Percentiles rank a stretch among this genome's conserved stretches.
Conservation (phyloP, 352 stramenopile genomes). For the Pythium grandisporangium region DNA sequence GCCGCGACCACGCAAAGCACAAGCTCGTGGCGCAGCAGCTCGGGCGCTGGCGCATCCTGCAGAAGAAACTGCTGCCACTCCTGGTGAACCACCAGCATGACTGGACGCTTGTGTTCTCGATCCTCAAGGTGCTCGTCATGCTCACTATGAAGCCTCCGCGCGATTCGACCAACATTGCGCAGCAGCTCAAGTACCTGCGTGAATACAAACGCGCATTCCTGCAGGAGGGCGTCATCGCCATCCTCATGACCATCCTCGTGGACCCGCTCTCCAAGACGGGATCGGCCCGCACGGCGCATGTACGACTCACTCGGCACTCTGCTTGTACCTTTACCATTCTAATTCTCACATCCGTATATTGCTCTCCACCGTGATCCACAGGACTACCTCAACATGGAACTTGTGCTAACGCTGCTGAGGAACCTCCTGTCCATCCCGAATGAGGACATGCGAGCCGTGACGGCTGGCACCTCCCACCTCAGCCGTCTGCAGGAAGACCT, state of each 20-base stretch:
- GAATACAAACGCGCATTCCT: slow-evolving; percentile 86
- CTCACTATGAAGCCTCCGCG: slow-evolving; percentile 79
- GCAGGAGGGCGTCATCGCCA: slow-evolving; percentile 47
- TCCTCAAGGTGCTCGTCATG: slow-evolving; percentile 88
- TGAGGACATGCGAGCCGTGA: slow-evolving; percentile 71
- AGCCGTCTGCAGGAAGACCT: slow-evolving; percentile 77
- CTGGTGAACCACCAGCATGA: slow-evolving; percentile 84
- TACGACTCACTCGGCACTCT: slow-evolving; percentile 3
- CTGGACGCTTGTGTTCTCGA: slow-evolving; percentile 80
- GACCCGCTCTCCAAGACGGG: slow-evolving; percentile 67
- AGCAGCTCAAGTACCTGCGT: slow-evolving; percentile 73
- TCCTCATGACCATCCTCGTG: slow-evolving; percentile 82
- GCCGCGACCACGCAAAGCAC: slow-evolving; percentile 73
- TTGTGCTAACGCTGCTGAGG: slow-evolving; percentile 78
- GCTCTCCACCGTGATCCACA: no score
- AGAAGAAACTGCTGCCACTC: slow-evolving; percentile 83
- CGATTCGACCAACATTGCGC: slow-evolving; percentile 70
- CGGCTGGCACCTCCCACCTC: slow-evolving; percentile 64
- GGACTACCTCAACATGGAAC: slow-evolving; percentile 83
- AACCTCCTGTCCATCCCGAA: slow-evolving; percentile 82
- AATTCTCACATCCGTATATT: no score
- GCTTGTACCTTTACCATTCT: no score
- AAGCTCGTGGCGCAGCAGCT: slow-evolving; percentile 78
- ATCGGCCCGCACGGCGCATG: slow-evolving; percentile 34
- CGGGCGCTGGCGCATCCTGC: slow-evolving; percentile 80